Evolutionary conservation across 352 stramenopile species (phyloP).

Genomic region (Globisporangium spinosum): DNA sequence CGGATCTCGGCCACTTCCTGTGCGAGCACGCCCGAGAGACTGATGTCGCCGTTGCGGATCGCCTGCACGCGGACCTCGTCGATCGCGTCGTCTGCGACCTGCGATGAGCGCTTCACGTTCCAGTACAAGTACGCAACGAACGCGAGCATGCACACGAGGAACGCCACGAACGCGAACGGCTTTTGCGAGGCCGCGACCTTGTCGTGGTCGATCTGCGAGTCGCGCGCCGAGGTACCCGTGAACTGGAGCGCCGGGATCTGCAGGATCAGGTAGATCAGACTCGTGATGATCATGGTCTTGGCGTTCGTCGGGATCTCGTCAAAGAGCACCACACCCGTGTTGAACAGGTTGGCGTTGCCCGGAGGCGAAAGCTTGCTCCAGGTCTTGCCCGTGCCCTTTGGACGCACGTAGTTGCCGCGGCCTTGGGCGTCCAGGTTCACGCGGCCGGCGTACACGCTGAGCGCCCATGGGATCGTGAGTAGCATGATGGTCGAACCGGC

Average conservation of each 20-base stretch:
- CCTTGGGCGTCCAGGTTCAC: conserved; percentile 92
- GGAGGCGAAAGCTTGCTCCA: conserved; percentile 87
- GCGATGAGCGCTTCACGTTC: conserved; percentile 83
- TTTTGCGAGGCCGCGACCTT: conserved; percentile 82
- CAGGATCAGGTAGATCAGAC: conserved; percentile 95
- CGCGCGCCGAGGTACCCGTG: conserved; percentile 61
- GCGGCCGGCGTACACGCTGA: conserved; percentile 91
- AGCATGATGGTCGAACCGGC: conserved; percentile 99
- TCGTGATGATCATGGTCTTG: conserved; percentile 91
- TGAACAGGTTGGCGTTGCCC: conserved; percentile 51
- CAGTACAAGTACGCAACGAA: conserved; percentile 92
- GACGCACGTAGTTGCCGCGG: conserved; percentile 79
- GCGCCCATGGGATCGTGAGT: conserved; percentile 96
- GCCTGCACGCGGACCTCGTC: conserved; percentile 69
- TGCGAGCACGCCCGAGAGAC: conserved; percentile 70
- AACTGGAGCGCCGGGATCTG: conserved; percentile 91
- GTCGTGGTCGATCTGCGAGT: conserved; percentile 61
- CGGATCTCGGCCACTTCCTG: conserved; percentile 77
- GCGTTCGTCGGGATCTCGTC: conserved; percentile 88
- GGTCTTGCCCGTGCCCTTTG: conserved; percentile 64
- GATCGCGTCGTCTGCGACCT: conserved; percentile 61
- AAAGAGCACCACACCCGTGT: conserved; percentile 79
- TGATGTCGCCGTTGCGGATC: conserved; percentile 72
- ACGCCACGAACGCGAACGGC: conserved; percentile 86
- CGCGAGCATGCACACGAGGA: conserved; percentile 85